A percentile compares a stretch with the other conserved stretches of the same genome.
Conservation (phyloP, 306 rosid species). For the Inga leiocalycina region DNA sequence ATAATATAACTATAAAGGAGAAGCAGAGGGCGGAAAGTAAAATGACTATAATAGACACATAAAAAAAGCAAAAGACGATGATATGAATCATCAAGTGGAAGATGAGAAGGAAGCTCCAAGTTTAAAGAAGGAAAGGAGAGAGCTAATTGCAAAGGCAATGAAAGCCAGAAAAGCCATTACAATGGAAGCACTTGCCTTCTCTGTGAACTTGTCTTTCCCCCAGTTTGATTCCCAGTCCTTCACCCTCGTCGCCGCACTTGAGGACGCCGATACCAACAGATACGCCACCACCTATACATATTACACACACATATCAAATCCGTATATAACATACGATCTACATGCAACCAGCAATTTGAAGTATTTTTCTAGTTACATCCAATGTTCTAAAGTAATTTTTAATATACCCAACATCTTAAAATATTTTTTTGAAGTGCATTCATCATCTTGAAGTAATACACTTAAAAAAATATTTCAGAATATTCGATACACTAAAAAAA, state of each 20-base stretch:
- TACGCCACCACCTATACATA: constrained; percentile 72
- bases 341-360: too few relatives aligned
- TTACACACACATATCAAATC: too few relatives aligned
- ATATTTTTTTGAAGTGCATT: too few relatives aligned
- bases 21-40: background rate
- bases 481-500: too few relatives aligned
- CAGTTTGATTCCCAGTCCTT: constrained; percentile 94
- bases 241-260: constrained; percentile 87
- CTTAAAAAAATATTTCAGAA: too few relatives aligned
- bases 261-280: constrained; percentile 87
- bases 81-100: background rate
- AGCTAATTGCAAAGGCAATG: constrained; percentile 76
- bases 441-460: too few relatives aligned
- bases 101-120: constrained; percentile 49
- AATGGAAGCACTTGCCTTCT: constrained; percentile 84
- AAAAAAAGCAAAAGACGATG: background rate
- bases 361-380: too few relatives aligned
- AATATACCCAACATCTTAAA: too few relatives aligned
- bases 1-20: background rate
- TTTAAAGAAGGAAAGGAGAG: constrained; percentile 80
- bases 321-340: too few relatives aligned
- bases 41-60: background rate
- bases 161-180: constrained; percentile 85
- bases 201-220: constrained; percentile 96
- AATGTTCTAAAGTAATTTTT: too few relatives aligned